These are phyloP conservation scores for Backusella westeae DNA, from an alignment of 192 early-diverging fungal species.

Conservation along the genomic window DNA sequence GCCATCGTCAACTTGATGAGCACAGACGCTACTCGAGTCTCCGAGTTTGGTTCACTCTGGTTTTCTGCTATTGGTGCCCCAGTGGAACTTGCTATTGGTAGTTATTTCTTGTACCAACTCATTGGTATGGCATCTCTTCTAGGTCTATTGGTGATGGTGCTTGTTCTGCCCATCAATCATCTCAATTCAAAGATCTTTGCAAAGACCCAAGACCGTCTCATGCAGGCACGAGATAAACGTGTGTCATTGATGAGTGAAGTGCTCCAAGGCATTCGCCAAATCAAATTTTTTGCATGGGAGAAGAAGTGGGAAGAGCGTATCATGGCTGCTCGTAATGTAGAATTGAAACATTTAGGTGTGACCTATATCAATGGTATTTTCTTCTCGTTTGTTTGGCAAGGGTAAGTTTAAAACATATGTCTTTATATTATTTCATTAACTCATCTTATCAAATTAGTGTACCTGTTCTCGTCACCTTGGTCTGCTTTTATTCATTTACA, in stretches of 20 bases:
- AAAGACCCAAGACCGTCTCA: constrained; percentile 55
- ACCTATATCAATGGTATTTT: constrained; percentile 7
- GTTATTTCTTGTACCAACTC: constrained; percentile 69
- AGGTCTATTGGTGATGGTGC: constrained; percentile 62
- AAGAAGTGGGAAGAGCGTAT: constrained; percentile 46
- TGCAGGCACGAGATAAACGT: constrained; percentile 70
- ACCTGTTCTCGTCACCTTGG: constrained; percentile 30
- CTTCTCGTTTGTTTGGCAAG: constrained; percentile 27
- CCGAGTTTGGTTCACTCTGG: constrained; percentile 48
- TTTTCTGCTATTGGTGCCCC: constrained; percentile 54
- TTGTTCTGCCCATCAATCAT: constrained; percentile 42
- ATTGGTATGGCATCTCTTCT: constrained; percentile 78
- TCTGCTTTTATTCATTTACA: constrained; percentile 30
- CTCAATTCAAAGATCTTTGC: constrained; percentile 32
- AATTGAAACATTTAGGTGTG: constrained; percentile 36
- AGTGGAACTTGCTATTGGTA: constrained; percentile 60
- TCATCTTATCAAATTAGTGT: background rate
- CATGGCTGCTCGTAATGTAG: constrained; percentile 44
- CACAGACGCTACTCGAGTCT: constrained; percentile 64
- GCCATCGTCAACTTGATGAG: constrained; percentile 75
- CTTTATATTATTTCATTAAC: background rate
- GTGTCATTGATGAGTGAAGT: constrained; percentile 58
- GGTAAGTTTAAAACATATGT: constrained; percentile 19
- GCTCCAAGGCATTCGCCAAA: constrained; percentile 81
- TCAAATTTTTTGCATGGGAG: constrained; percentile 50